Base-by-base conservation (phyloP, 1,284 basidiomycete genomes). In the Trametes versicolor region DNA sequence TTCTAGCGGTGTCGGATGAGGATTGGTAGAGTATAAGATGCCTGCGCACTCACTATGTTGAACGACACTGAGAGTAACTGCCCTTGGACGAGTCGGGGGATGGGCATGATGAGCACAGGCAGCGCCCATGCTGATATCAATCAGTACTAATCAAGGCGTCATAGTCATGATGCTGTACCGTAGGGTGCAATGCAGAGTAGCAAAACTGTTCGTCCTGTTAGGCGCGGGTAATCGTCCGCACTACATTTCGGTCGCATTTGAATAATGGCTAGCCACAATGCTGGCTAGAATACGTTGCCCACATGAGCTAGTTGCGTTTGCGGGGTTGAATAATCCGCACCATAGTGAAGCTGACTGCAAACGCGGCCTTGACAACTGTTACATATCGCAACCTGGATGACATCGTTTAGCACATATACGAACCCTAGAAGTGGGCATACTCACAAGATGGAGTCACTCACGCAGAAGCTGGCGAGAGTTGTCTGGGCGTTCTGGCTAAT, bases 361-460 rank as follows among this genome's bases (percentile, higher is more conserved):
- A 75, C 1, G 73, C 72, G n/a, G 74, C 67, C 49, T 73, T 75
- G 15, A 69, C 70, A 7, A 74, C 68, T 0, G 72, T 75, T 6
- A 72, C 54, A 55, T 75, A 75, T 13, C 66, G 68, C 8, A 73
- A 37, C 39, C 72, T 75, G 21, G 6, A 6, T 8, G n/a, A 27
- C 13, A 34, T 17, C 29, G 29, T 23, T 50, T 23, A 50, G 36
- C 58, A 41, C 50, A 48, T 37, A 41, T 15, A n/a, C 27, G 21
- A 41, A 9, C 49, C 1, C 17, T 19, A 6, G n/a, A 39, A 1
- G 10, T 8, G 2, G 39, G 7, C 25, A 39, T 13, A 34, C 73
- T 37, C 55, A 74, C 74, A 73, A 45, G 12, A 75, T 67, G 21
- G 69, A 65, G 32, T 70, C 60, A 8, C 66, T 69, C 12, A 71